Conservation (phyloP, 2,329 filamentous ascomycete species). For the Aspergillus oerlinghausenensis region DNA sequence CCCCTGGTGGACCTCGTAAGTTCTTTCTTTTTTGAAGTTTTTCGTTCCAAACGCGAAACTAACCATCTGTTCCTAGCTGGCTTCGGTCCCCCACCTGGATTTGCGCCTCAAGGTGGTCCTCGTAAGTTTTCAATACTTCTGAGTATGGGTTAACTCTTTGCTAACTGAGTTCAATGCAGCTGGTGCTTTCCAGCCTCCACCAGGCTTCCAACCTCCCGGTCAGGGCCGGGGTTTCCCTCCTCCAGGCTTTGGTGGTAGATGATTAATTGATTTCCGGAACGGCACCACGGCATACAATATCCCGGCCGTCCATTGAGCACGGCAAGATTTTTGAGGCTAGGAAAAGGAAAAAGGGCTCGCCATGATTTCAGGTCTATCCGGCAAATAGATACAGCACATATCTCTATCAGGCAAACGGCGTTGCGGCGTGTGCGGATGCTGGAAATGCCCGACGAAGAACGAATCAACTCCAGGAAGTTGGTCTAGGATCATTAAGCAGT, state of each 20-base stretch:
- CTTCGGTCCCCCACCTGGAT: constrained; percentile 46
- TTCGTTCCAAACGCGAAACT: neutral
- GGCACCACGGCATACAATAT: constrained; percentile 21
- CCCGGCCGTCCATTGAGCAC: constrained; percentile 17
- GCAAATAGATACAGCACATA: constrained; percentile 24
- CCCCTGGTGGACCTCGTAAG: constrained; percentile 49
- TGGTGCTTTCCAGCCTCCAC: constrained; percentile 54
- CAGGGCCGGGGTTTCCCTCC: constrained; percentile 50
- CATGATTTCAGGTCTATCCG: constrained; percentile 14
- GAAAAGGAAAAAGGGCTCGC: constrained; percentile 9
- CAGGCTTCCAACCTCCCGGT: constrained; percentile 69
- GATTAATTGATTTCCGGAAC: constrained; percentile 20
- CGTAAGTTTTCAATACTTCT: constrained; percentile 35
- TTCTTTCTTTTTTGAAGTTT: constrained; percentile 10
- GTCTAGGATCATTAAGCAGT: constrained; percentile 15
- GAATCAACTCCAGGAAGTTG: constrained; percentile 14
- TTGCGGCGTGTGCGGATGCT: constrained; percentile 39
- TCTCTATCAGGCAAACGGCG: constrained; percentile 36
- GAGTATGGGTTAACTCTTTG: constrained; percentile 8
- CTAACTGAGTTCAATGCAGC: constrained; percentile 44
- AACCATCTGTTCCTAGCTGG: constrained; percentile 31
- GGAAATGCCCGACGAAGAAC: constrained; percentile 27
- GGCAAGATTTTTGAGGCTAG: constrained; percentile 15
- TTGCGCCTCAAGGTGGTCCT: constrained; percentile 42
- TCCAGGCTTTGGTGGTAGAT: constrained; percentile 46